These are phyloP conservation scores for Recurvomyces mirabilis DNA, from an alignment of 495 filamentous ascomycete species.

Conservation along the genomic window DNA sequence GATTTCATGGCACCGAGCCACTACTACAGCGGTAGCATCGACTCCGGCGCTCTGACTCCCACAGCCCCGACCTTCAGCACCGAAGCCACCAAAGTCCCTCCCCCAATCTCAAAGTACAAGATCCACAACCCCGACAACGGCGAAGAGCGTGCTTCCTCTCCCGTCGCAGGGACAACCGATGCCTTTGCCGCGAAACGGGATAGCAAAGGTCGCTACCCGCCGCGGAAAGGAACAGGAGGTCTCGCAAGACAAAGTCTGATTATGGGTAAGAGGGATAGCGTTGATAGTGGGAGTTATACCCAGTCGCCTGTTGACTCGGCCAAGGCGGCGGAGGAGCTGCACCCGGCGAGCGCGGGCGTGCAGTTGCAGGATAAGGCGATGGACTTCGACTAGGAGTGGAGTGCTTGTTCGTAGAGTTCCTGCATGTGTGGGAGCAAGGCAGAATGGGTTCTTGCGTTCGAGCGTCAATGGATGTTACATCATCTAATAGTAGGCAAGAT, in stretches of 20 bases:
- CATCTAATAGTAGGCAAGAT: no score
- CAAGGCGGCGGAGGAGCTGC: constrained; percentile 37
- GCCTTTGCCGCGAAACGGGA: constrained; percentile 38
- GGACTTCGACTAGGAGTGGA: constrained; percentile 51
- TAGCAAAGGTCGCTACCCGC: constrained; percentile 36
- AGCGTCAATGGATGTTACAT: no score
- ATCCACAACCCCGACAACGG: constrained; percentile 12
- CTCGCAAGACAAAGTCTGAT: constrained; percentile 31
- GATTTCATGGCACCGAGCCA: constrained; percentile 13
- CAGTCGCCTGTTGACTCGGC: constrained; percentile 18
- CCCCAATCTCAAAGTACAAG: constrained; percentile 7
- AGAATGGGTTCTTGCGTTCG: no score
- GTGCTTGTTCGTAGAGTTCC: no score
- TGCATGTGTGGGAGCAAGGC: no score
- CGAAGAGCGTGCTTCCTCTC: constrained; percentile 32
- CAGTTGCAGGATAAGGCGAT: constrained; percentile 74
- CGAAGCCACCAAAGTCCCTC: background rate
- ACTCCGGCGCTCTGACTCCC: constrained; percentile 10
- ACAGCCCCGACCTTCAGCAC: background rate
- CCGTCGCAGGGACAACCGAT: constrained; percentile 18
- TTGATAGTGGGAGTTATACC: constrained; percentile 26
- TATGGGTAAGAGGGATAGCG: constrained; percentile 33
- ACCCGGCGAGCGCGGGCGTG: constrained; percentile 47
- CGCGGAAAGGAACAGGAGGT: constrained; percentile 36
- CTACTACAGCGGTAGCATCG: constrained; percentile 16